Base-by-base conservation (phyloP, 768 basidiomycete species). In the Calocybe cyanea region DNA sequence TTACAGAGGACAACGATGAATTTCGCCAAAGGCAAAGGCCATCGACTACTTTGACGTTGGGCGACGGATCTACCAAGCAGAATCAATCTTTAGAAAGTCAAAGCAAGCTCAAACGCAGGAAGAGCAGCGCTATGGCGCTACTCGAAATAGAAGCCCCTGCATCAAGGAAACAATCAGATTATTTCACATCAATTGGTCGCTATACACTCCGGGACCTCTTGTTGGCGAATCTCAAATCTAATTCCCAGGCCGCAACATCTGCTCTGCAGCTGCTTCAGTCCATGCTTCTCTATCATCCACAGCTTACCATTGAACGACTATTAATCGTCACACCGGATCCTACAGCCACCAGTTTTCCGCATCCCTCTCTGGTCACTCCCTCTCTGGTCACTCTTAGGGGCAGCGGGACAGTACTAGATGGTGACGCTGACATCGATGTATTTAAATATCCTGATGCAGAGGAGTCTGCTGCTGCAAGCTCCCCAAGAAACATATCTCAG, bases 151-250 rank as follows among this genome's bases (percentile, higher is more conserved):
- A 91, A 60, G 83, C 83, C 1, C 85, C 87, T 1, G 80, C 80
- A 11, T 80, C 87, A 13, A 72, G 79, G 45, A 78, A 75, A 48
- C 81, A 73, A 42, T 81, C 88, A 0, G 83, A 82, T 52, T 96
- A 96, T 65, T 88, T 91, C 62, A 92, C 85, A 1, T 83, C 90
- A 0, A 80, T 87, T 66, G 89, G 86, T 10, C 80, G 92, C 14
- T 97, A 92, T 69, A 94, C 91, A 4, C 73, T 97, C 32, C 92
- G 91, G 60, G 95, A 98, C 56, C 75, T 97, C 25, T 66, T 98
- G 7, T 57, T 90, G 39, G 77, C 89, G 36, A 92, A 92, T 58
- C 66, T 96, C 18, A 73, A 77, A 18, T 92, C 89, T 4, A 68
- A 68, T 43, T 77, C 76, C 8, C 78, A 81, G 47, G 63, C 80